These are phyloP conservation scores for Apiotrichum sp. DNA, from an alignment of 1,284 basidiomycete species.

Conservation along the genomic window DNA sequence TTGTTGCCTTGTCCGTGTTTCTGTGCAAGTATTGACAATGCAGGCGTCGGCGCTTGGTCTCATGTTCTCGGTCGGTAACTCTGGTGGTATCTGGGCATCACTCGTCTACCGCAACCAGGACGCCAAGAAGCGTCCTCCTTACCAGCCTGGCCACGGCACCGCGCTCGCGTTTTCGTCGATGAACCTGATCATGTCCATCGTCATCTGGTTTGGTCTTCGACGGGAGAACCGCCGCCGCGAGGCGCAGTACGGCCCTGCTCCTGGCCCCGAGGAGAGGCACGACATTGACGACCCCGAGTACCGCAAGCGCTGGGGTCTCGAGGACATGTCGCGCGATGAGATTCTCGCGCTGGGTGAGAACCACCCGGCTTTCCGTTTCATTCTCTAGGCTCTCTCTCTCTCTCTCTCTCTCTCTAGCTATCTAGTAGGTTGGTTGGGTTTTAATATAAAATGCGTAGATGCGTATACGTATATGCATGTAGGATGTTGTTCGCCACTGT, in stretches of 20 bases:
- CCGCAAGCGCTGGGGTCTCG: slow-evolving; percentile 42
- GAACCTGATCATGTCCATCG: slow-evolving; percentile 34
- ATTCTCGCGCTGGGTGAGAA: slow-evolving; percentile 49
- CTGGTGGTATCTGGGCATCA: slow-evolving; percentile 49
- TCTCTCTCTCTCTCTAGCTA: too few relatives aligned
- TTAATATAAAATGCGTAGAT: too few relatives aligned
- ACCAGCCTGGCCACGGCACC: slow-evolving; percentile 41
- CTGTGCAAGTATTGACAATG: too few relatives aligned
- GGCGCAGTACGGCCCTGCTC: slow-evolving; percentile 36
- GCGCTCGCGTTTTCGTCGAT: slow-evolving; percentile 43
- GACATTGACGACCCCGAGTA: slow-evolving; percentile 39
- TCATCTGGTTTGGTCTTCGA: slow-evolving; percentile 38
- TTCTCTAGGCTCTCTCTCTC: slow-evolving; percentile 17
- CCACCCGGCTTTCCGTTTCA: slow-evolving; percentile 42
- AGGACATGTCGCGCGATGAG: slow-evolving; percentile 43
- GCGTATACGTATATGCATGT: too few relatives aligned
- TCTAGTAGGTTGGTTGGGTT: too few relatives aligned
- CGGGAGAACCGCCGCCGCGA: slow-evolving; percentile 46
- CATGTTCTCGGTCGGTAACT: slow-evolving; percentile 51
- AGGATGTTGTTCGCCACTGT: too few relatives aligned
- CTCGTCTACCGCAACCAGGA: slow-evolving; percentile 39
- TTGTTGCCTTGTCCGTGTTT: too few relatives aligned
- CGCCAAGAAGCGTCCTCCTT: slow-evolving; percentile 30
- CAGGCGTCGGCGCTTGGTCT: slow-evolving; percentile 1
- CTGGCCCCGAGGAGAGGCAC: slow-evolving; percentile 59